Conservation (phyloP, 768 basidiomycete species). For the Cystobasidium onofrii region DNA sequence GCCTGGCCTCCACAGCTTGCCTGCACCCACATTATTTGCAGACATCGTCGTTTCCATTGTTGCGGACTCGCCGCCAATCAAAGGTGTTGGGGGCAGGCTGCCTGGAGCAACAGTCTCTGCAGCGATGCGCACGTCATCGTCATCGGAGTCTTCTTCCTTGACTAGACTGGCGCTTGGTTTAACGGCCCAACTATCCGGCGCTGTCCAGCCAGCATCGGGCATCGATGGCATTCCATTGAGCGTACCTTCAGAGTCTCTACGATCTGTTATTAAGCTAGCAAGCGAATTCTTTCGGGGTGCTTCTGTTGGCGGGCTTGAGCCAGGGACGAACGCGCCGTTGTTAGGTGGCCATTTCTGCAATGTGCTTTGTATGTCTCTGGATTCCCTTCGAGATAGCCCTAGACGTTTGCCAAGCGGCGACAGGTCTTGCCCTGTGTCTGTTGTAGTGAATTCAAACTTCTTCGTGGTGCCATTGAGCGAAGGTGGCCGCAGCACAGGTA, state of each 20-base stretch:
- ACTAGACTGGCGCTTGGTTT: conserved; percentile 38
- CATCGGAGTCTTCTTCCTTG: conserved; percentile 40
- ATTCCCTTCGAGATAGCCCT: conserved; percentile 9
- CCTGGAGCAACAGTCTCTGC: conserved; percentile 28
- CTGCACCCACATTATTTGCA: not conserved
- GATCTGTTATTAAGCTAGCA: not conserved
- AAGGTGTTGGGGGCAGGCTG: conserved; percentile 2
- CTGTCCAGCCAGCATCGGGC: conserved; percentile 39
- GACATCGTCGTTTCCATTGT: not conserved
- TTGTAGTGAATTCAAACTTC: conserved; percentile 4
- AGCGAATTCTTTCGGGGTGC: conserved; percentile 17
- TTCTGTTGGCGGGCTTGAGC: not conserved
- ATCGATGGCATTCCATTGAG: not conserved
- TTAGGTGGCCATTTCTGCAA: not conserved
- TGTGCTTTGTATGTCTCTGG: not conserved
- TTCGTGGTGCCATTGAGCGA: not conserved
- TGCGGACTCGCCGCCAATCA: not conserved
- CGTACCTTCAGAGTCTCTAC: conserved; percentile 19
- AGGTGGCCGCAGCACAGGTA: not conserved
- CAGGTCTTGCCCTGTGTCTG: not conserved
- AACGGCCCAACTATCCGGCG: conserved; percentile 52
- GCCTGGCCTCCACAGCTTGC: not conserved
- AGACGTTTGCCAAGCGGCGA: conserved; percentile 22
- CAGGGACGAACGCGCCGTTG: not conserved
- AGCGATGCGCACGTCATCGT: conserved; percentile 38